A percentile compares a stretch with the other conserved stretches of the same genome.
phyloP scores from a whole-genome alignment of 495 filamentous ascomycete species.

The Podospora conica region DNA sequence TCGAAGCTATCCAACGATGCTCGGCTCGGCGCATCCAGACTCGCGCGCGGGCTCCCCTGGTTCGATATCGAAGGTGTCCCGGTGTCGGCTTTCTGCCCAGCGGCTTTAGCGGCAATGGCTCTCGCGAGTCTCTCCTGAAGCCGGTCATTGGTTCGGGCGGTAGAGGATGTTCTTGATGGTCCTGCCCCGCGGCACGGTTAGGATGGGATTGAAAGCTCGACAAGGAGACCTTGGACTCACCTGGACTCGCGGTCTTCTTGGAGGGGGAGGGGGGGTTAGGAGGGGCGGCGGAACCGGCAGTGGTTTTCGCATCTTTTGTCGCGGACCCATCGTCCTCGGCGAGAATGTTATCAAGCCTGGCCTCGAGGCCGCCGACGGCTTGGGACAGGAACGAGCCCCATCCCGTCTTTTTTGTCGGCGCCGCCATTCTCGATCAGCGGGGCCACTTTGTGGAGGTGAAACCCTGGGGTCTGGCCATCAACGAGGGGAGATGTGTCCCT shows the following conservation, averaged over 20 bases:
- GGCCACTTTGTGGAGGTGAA: neutral
- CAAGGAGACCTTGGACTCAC: constrained; percentile 1
- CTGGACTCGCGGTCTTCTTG: neutral
- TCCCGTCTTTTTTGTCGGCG: constrained; percentile 40
- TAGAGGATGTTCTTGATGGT: constrained; percentile 48
- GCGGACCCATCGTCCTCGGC: constrained; percentile 58
- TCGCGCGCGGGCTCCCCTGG: constrained; percentile 28
- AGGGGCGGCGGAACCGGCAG: neutral
- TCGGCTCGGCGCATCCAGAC: constrained; percentile 26
- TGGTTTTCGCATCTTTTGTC: constrained; percentile 25
- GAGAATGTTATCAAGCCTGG: constrained; percentile 84
- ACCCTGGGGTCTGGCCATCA: neutral
- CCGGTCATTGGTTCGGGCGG: constrained; percentile 59
- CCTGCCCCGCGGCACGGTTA: constrained; percentile 16
- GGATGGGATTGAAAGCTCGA: neutral
- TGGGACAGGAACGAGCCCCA: constrained; percentile 86
- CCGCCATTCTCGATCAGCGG: constrained; percentile 20
- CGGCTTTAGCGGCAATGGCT: constrained; percentile 44
- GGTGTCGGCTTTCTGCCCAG: constrained; percentile 12
- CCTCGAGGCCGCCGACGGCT: constrained; percentile 90
- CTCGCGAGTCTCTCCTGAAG: constrained; percentile 80
- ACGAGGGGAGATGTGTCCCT: constrained; percentile 1
- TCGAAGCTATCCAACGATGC: constrained; percentile 26
- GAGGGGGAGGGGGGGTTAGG: constrained; percentile 20
- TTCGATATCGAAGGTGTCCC: constrained; percentile 19